Conservation (phyloP, 768 basidiomycete genomes). For the Leccinum obscurum region DNA sequence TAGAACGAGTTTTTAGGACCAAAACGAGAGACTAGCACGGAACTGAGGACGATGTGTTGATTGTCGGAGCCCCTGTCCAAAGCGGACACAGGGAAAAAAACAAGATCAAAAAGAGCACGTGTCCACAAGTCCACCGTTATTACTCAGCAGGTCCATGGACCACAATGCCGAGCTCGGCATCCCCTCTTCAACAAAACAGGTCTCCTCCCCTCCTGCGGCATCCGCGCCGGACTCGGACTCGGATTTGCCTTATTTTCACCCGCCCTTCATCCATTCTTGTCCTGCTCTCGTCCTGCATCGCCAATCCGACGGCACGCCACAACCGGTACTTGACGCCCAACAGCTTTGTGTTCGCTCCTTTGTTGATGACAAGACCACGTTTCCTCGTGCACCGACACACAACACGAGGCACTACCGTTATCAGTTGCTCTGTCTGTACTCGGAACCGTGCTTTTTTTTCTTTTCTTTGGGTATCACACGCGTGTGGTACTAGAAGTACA, state of each 20-base stretch:
- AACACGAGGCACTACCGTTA: conserved; percentile 9
- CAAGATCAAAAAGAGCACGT: conserved; percentile 36
- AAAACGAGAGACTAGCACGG: conserved; percentile 13
- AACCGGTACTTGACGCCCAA: not conserved
- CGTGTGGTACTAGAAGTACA: conserved; percentile 1
- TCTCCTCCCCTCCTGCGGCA: conserved; percentile 1
- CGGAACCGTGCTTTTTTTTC: conserved; percentile 12
- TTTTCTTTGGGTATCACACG: not conserved
- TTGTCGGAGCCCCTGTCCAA: conserved; percentile 40
- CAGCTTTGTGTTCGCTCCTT: conserved; percentile 1
- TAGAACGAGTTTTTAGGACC: conserved; percentile 17
- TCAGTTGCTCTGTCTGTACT: conserved; percentile 5
- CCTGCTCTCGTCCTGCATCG: conserved; percentile 12
- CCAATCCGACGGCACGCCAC: conserved; percentile 10
- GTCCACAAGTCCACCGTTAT: conserved; percentile 22
- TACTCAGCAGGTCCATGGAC: conserved; percentile 32
- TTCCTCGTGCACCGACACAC: conserved; percentile 2
- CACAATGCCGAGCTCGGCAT: conserved; percentile 15
- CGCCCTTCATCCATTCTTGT: conserved; percentile 16
- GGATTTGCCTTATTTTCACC: not conserved
- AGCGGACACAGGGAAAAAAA: conserved; percentile 37
- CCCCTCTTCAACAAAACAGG: not conserved
- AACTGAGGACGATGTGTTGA: conserved; percentile 31
- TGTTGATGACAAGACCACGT: not conserved
- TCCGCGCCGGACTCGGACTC: conserved; percentile 8